Conservation (phyloP, 2,329 filamentous ascomycete genomes). For the Trichoderma sp. region DNA sequence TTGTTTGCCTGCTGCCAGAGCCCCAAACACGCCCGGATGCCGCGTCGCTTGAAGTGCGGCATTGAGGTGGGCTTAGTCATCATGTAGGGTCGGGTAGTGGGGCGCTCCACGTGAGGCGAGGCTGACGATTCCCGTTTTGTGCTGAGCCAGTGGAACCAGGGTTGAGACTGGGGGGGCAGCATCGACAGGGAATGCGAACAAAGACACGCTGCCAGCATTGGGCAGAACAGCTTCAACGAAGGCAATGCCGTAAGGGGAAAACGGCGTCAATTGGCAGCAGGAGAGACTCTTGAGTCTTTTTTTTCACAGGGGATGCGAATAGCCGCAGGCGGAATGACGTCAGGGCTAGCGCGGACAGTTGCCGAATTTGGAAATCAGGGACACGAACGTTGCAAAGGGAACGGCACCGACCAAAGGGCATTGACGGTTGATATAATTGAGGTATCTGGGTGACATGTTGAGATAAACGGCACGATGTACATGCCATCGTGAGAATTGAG, state of each 20-base stretch:
- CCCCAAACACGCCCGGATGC: not conserved
- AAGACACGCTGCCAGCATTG: not conserved
- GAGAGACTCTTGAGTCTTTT: not conserved
- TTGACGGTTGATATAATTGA: not conserved
- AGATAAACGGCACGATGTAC: not conserved
- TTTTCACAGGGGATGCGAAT: not conserved
- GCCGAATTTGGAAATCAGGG: constrained; percentile 10
- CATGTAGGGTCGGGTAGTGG: constrained; percentile 25
- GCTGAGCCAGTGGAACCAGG: constrained; percentile 1
- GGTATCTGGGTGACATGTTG: accelerated
- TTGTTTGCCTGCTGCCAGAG: not conserved
- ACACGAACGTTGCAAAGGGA: not conserved
- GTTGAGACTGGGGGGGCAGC: not conserved
- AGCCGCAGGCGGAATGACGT: constrained; percentile 13
- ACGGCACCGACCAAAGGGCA: not conserved
- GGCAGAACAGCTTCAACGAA: not conserved
- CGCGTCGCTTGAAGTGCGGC: constrained; percentile 4
- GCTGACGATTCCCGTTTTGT: constrained; percentile 24
- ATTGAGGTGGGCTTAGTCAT: constrained; percentile 26
- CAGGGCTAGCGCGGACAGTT: constrained; percentile 13
- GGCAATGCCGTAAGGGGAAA: not conserved
- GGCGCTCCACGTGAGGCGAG: constrained; percentile 32
- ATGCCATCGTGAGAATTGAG: not conserved
- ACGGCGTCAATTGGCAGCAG: not conserved
- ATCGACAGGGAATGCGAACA: not conserved